Percentiles rank a stretch among this genome's conserved stretches.
phyloP scores from a whole-genome alignment of 1,284 basidiomycete genomes.

The Lignosus rhinocerotis region DNA sequence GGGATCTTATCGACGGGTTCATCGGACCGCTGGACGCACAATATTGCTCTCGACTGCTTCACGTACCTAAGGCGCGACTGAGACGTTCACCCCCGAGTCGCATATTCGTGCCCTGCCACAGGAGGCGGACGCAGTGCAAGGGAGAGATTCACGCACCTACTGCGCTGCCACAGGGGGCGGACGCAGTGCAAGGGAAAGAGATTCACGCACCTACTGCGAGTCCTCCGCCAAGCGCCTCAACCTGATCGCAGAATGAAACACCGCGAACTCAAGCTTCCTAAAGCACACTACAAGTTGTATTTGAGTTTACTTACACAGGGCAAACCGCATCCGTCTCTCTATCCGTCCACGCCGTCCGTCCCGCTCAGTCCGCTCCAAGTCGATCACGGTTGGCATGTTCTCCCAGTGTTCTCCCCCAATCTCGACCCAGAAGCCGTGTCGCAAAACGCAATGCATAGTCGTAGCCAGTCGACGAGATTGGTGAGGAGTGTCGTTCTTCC shows the following conservation, averaged over 20 bases:
- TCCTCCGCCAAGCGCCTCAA: too few relatives aligned
- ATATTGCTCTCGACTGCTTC: background rate
- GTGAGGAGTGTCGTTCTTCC: conserved; percentile 13
- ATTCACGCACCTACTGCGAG: too few relatives aligned
- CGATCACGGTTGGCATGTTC: conserved; percentile 4
- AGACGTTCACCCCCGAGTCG: background rate
- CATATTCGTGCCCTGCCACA: background rate
- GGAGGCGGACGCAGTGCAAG: background rate
- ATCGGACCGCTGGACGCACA: conserved; percentile 6
- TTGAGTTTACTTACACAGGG: background rate
- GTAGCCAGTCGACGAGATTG: background rate
- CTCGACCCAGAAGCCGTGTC: conserved; percentile 12
- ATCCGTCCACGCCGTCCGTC: too few relatives aligned
- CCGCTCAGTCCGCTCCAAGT: background rate
- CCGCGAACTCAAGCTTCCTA: too few relatives aligned
- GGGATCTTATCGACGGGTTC: conserved; percentile 5
- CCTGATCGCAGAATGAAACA: too few relatives aligned
- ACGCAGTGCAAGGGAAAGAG: background rate
- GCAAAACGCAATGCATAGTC: conserved; percentile 3
- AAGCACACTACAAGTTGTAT: background rate
- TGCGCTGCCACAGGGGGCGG: background rate
- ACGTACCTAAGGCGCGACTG: background rate
- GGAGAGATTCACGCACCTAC: too few relatives aligned
- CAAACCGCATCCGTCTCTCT: background rate
- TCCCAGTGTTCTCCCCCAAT: conserved; percentile 11